Percentiles rank a stretch among this genome's conserved stretches.
Conservation (phyloP, 345 rosid species). For the Hypericum androsaemum region DNA sequence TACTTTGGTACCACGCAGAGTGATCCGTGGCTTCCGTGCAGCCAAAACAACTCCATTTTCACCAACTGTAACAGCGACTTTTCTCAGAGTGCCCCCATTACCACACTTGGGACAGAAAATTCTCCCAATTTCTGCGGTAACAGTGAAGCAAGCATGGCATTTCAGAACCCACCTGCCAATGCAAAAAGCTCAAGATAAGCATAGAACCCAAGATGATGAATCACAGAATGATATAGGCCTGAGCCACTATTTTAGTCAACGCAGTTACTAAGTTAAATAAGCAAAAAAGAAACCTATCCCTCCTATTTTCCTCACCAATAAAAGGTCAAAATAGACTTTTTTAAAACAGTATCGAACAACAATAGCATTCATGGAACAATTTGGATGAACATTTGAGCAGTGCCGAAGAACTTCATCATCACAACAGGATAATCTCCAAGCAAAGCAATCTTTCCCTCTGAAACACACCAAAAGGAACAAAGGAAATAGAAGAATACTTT, state of each 20-base stretch:
- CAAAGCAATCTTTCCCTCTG: too few species aligned
- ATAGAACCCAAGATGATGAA: background rate
- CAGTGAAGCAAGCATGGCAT: slow-evolving; percentile 92
- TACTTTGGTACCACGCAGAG: slow-evolving; percentile 81
- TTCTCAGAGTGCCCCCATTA: slow-evolving; percentile 84
- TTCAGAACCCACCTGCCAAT: slow-evolving; percentile 74
- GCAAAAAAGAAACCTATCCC: too few species aligned
- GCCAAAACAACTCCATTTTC: slow-evolving; percentile 65
- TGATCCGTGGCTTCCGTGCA: slow-evolving; percentile 54
- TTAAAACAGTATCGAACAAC: too few species aligned
- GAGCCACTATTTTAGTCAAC: too few species aligned
- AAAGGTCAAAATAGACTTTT: too few species aligned
- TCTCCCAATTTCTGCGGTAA: slow-evolving; percentile 76
- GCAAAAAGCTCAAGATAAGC: slow-evolving; percentile 10
- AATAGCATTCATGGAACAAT: too few species aligned
- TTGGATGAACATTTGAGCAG: too few species aligned
- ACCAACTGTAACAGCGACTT: slow-evolving; percentile 72
- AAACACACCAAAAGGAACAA: too few species aligned
- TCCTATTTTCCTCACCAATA: too few species aligned
- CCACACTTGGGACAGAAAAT: slow-evolving; percentile 93
- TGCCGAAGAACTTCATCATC: too few species aligned
- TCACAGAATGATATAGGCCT: background rate
- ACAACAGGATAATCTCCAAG: too few species aligned
- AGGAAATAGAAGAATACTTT: background rate
- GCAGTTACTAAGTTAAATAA: too few species aligned